Conservation (phyloP, 1,284 basidiomycete species). For the Ceratobasidium sp. region DNA sequence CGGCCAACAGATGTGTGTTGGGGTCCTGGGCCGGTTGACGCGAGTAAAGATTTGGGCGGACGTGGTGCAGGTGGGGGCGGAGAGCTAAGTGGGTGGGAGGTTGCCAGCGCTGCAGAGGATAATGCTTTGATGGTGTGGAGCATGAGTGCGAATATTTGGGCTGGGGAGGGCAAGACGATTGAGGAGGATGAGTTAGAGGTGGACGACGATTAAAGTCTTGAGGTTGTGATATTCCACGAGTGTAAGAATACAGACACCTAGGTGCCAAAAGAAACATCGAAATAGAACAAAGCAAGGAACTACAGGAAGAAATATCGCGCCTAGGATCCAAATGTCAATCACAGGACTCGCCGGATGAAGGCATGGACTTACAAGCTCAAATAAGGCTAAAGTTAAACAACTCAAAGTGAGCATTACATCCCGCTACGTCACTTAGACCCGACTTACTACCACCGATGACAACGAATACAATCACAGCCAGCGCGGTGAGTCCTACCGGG, state of each 20-base stretch:
- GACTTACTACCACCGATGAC: slow-evolving; percentile 79
- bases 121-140: slow-evolving; percentile 91
- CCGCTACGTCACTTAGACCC: neutral
- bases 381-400: slow-evolving; percentile 64
- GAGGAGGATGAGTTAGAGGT: slow-evolving; percentile 74
- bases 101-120: slow-evolving; percentile 82
- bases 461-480: slow-evolving; percentile 52
- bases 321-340: neutral
- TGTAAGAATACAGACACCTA: slow-evolving; percentile 30
- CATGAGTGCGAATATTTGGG: slow-evolving; percentile 87
- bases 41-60: slow-evolving; percentile 36
- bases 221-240: slow-evolving; percentile 26
- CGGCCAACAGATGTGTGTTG: slow-evolving; percentile 86
- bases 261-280: slow-evolving; percentile 7
- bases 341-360: slow-evolving; percentile 48
- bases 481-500: slow-evolving; percentile 62
- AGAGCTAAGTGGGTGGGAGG: slow-evolving; percentile 68
- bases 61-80: slow-evolving; percentile 16
- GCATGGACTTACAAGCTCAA: slow-evolving; percentile 67
- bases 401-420: neutral
- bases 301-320: slow-evolving; percentile 35
- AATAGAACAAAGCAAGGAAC: slow-evolving; percentile 37
- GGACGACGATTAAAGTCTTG: slow-evolving; percentile 27
- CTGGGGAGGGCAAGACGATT: slow-evolving; percentile 80
- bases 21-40: slow-evolving; percentile 77